Conservation (phyloP, 2,329 filamentous ascomycete genomes). For the Colletotrichum sp. region DNA sequence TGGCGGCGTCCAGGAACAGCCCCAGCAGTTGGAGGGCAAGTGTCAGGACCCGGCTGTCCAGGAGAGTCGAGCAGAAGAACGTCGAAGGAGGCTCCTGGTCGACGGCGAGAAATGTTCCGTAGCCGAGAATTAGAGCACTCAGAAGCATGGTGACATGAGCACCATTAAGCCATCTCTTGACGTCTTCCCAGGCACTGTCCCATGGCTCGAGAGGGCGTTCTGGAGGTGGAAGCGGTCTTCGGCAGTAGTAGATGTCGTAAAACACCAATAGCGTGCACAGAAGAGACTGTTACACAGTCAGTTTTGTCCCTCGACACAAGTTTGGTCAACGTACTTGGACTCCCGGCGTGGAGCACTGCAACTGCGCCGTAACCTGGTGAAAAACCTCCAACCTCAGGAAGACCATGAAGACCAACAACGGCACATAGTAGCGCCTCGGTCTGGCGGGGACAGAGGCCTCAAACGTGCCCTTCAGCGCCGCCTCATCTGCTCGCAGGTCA, state of each 20-base stretch:
- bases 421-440: slow-evolving; percentile 51
- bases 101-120: slow-evolving; percentile 46
- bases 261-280: slow-evolving; percentile 48
- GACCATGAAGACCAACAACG: slow-evolving; percentile 48
- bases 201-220: slow-evolving; percentile 50
- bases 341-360: slow-evolving; percentile 56
- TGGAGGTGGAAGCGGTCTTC: slow-evolving; percentile 28
- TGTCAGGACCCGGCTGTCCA: slow-evolving; percentile 42
- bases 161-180: slow-evolving; percentile 50
- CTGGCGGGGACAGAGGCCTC: slow-evolving; percentile 45
- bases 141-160: slow-evolving; percentile 43
- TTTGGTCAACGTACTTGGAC: slow-evolving; percentile 45
- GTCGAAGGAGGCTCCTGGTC: slow-evolving; percentile 49
- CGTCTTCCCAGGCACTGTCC: slow-evolving; percentile 52
- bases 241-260: slow-evolving; percentile 49
- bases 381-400: slow-evolving; percentile 54
- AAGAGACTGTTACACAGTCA: slow-evolving; percentile 43
- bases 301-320: too few relatives aligned
- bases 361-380: slow-evolving; percentile 47
- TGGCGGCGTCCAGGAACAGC: slow-evolving; percentile 49
- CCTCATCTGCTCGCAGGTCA: slow-evolving; percentile 12
- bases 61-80: slow-evolving; percentile 52
- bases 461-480: slow-evolving; percentile 2
- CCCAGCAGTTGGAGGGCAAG: slow-evolving; percentile 49
- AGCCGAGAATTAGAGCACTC: slow-evolving; percentile 43